Base-by-base conservation (phyloP, 805 yeast genomes). In the Candida odintsovae region DNA sequence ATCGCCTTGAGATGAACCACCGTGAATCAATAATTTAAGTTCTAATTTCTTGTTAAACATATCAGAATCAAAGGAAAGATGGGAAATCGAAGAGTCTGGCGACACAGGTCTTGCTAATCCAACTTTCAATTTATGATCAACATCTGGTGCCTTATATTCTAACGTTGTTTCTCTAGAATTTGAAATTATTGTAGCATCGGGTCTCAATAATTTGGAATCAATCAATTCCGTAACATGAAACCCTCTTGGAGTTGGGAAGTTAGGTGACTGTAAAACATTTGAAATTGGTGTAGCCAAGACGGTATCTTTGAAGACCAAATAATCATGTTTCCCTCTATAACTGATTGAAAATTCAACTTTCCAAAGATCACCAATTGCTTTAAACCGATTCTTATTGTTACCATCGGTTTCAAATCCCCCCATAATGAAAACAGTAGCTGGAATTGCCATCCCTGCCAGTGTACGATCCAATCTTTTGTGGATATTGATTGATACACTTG, bases 391-490 rank as follows among this genome's bases (percentile, higher is more conserved):
- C 6, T 51, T 50, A 18, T 52, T 49, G 36, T 62, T 62, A 7
- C 20, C 36, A 21, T 53, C 58, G 1, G 61, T 55, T 40, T 63
- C 62, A 55, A 72, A 77, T 1, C 83, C 82, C 19, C 82, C 82
- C 68, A 74, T 70, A 5, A 76, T 66, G 37, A 70, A 69, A 1
- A 64, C 48, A 4, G 68, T 56, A 2, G 74, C 71, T 4, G 72
- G 68, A 13, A 43, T 47, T 2, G 41, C 41, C 35, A n/a, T 21
- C n/a, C 41, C 44, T 16, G 23, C 45, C 23, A 46, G 33, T 1
- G 45, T 40, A 29, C 42, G 45, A 39, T 42, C 18, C 6, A 48
- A 28, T 23, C 48, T 41, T 16, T 48, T 48, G 18, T 48, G 48
- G 22, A 54, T 39, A 40, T 55, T 51, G 6, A 60, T 44, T 2